Conservation (phyloP, 306 rosid genomes). For the Cicer cuneatum region DNA sequence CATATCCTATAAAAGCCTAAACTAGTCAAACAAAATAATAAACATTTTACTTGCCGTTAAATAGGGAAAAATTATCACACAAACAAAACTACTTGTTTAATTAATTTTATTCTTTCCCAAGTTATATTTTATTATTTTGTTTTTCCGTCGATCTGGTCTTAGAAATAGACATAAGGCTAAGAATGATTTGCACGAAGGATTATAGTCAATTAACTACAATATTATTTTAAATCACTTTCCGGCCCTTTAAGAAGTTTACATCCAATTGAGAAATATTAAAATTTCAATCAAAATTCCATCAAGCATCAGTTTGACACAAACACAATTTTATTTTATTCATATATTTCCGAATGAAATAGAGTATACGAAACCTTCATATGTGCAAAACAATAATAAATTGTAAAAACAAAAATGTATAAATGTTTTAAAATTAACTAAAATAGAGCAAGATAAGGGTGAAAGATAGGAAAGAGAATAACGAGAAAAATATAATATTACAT, state of each 20-base stretch:
- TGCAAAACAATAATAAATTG: no score
- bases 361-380: background rate
- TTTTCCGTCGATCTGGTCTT: no score
- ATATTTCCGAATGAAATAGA: background rate
- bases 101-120: background rate
- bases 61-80: no score
- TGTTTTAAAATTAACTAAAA: no score
- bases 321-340: conserved; percentile 11
- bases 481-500: no score
- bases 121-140: no score
- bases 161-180: background rate
- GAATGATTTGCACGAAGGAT: background rate
- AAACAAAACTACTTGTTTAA: background rate
- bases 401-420: no score
- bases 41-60: no score
- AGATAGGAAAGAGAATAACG: no score
- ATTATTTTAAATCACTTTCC: background rate
- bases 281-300: background rate
- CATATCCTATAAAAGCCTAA: no score
- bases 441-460: no score
- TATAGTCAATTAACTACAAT: background rate
- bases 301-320: background rate
- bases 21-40: no score
- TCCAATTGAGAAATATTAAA: conserved; percentile 6
- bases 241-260: conserved; percentile 13